Base-by-base conservation (phyloP, 1,284 basidiomycete species). In the Takashimella tepidaria region DNA sequence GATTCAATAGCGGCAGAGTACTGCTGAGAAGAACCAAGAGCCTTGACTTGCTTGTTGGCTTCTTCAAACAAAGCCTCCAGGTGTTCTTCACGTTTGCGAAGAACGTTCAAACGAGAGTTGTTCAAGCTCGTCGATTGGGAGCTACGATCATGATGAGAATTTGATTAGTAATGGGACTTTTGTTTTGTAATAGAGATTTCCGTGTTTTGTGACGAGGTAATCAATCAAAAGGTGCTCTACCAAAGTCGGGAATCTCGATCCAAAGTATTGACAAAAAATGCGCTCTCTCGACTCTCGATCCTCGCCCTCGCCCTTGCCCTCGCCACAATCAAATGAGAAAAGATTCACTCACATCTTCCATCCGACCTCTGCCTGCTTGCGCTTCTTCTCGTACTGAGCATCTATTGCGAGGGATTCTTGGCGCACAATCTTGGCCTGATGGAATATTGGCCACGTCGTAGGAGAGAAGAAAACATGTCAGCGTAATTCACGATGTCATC, bases 41-140 rank as follows among this genome's bases (percentile, higher is more conserved):
- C 79, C 55, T 87, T 80, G 59, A 82, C 75, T 53, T 84, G 78
- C 46, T 80, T 78, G 56, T 88, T 84, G 1, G 92, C 84, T 3
- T 83, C 81, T 13, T 83, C 78, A 75, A 99, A 98, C 54, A 98
- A 83, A 53, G 88, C 85, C 68, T 96, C 88, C 3, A 98, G 80
- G 59, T 93, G 85, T 72, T 97, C 90, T 74, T 98, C 95, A 50
- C 93, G 85, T 56, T 87, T 84, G 72, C 95, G 89, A 19, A 98
- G 84, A 24, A 98, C 82, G 73, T 84, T 85, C 66, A 99, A 82
- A 51, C 96, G 89, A 5, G 93, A 92, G 72, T 89, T 91, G 82
- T 98, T 98, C 64, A 92, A 96, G 58, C 93, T 82, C 37, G 89
- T 98, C 3, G 95, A 98, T 73, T 96, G 90, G 5, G 92, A 85